phyloP scores from a whole-genome alignment of 768 basidiomycete species.

The Macrolepiota albuminosa region DNA sequence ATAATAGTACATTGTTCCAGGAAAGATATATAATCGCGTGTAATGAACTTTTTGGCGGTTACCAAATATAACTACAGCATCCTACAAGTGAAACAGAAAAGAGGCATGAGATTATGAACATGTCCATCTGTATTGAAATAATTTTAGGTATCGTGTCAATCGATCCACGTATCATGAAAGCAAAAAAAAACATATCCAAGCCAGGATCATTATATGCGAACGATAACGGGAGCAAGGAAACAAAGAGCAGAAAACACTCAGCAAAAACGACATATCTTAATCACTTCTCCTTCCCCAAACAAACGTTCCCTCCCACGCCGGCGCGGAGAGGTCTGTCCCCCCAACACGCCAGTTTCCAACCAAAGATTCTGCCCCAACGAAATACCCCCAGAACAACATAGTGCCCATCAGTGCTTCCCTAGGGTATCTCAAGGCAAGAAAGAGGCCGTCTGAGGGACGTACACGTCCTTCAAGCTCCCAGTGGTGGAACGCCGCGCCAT shows the following conservation, averaged over 20 bases:
- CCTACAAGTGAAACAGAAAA: not conserved
- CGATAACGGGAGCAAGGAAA: not conserved
- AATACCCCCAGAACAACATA: constrained; percentile 64
- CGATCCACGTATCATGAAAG: not conserved
- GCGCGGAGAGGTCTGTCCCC: constrained; percentile 36
- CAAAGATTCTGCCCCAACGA: constrained; percentile 59
- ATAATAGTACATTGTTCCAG: not conserved
- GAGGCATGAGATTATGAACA: not conserved
- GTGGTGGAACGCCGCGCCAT: constrained; percentile 3
- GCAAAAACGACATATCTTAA: not conserved
- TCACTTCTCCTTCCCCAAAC: constrained; percentile 46
- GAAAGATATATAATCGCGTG: not conserved
- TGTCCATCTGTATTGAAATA: not conserved
- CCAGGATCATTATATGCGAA: not conserved
- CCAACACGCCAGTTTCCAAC: constrained; percentile 71
- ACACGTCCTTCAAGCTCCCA: constrained; percentile 6
- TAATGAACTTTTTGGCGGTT: not conserved
- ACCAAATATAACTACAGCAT: not conserved
- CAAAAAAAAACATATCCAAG: not conserved
- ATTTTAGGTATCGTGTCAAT: no score
- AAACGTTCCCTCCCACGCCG: constrained; percentile 62
- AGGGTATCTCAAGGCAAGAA: not conserved
- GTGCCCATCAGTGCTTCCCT: not conserved
- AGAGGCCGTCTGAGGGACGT: constrained; percentile 5
- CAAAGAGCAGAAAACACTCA: not conserved